A percentile compares a stretch with the other conserved stretches of the same genome.
These are phyloP conservation scores for Tricholoma flavovirens DNA, from an alignment of 768 basidiomycete genomes.

Conservation along the genomic window DNA sequence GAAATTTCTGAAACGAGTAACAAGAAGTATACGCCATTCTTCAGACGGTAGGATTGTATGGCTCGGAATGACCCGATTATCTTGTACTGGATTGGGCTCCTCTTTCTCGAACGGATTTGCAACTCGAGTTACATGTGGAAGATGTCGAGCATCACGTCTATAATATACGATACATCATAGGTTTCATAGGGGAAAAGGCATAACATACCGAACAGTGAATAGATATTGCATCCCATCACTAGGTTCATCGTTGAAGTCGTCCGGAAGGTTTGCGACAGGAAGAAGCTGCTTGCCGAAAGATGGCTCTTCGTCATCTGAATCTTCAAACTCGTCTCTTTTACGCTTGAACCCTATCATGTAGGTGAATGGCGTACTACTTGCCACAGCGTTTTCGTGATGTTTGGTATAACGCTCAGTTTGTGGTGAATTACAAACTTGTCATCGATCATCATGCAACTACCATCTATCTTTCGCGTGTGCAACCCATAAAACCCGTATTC, in stretches of 20 bases:
- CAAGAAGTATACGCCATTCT: slow-evolving; percentile 60
- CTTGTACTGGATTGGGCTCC: slow-evolving; percentile 17
- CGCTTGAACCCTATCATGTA: slow-evolving; percentile 41
- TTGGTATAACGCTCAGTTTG: too few species aligned
- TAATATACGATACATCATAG: slow-evolving; percentile 1
- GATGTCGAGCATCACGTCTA: slow-evolving; percentile 65
- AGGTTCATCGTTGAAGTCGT: slow-evolving; percentile 59
- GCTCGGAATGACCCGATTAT: slow-evolving; percentile 17
- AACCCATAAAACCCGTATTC: neutral
- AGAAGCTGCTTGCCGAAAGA: slow-evolving; percentile 65
- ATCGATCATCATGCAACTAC: neutral
- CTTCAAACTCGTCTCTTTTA: slow-evolving; percentile 44
- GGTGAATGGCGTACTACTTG: neutral
- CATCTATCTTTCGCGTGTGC: neutral
- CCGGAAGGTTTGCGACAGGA: slow-evolving; percentile 77
- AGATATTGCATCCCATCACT: slow-evolving; percentile 74
- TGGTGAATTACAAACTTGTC: too few species aligned
- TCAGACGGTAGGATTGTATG: slow-evolving; percentile 49
- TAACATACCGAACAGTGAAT: slow-evolving; percentile 67
- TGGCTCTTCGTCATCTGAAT: slow-evolving; percentile 57
- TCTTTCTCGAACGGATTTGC: slow-evolving; percentile 59
- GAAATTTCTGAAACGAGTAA: slow-evolving; percentile 58
- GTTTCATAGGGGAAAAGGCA: neutral
- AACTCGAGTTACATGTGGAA: slow-evolving; percentile 62
- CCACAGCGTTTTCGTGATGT: too few species aligned